Percentiles rank a stretch among this genome's conserved stretches.
These are phyloP conservation scores for Aleurites moluccanus DNA, from an alignment of 441 rosid genomes.

Conservation along the genomic window DNA sequence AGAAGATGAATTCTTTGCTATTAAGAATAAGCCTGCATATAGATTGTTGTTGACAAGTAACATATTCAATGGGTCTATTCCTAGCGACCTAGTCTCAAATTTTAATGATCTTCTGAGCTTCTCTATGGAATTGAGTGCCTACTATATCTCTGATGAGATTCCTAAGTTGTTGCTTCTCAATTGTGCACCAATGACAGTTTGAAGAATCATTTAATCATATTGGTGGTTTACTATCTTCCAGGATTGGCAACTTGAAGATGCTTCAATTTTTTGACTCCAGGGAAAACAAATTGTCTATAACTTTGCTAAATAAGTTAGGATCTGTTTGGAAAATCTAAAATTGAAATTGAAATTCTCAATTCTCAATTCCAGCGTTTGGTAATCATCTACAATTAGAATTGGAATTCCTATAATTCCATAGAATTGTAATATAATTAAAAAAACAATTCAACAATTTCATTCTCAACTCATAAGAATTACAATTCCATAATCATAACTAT, in stretches of 20 bases:
- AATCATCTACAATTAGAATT: too few relatives aligned
- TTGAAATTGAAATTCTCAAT: too few relatives aligned
- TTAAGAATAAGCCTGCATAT: conserved; percentile 32
- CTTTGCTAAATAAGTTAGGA: conserved; percentile 47
- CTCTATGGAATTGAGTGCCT: conserved; percentile 54
- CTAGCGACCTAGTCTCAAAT: conserved; percentile 35
- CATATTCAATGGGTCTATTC: conserved; percentile 46
- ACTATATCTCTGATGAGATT: conserved; percentile 42
- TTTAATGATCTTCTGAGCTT: conserved; percentile 43
- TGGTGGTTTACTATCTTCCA: conserved; percentile 40
- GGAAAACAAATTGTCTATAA: conserved; percentile 48
- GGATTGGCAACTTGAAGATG: conserved; percentile 42
- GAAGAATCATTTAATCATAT: conserved; percentile 61
- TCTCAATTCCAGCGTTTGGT: too few relatives aligned
- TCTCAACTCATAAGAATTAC: too few relatives aligned
- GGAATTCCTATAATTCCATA: too few relatives aligned
- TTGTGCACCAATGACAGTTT: conserved; percentile 42
- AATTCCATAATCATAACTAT: too few relatives aligned
- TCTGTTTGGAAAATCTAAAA: too few relatives aligned
- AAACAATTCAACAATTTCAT: too few relatives aligned
- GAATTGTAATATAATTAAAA: too few relatives aligned
- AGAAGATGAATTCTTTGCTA: conserved; percentile 37
- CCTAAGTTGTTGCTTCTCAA: conserved; percentile 28
- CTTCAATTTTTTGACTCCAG: conserved; percentile 49
- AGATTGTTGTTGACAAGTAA: conserved; percentile 52